phyloP scores from a whole-genome alignment of 2,329 filamentous ascomycete genomes.

The Calonectria montana region DNA sequence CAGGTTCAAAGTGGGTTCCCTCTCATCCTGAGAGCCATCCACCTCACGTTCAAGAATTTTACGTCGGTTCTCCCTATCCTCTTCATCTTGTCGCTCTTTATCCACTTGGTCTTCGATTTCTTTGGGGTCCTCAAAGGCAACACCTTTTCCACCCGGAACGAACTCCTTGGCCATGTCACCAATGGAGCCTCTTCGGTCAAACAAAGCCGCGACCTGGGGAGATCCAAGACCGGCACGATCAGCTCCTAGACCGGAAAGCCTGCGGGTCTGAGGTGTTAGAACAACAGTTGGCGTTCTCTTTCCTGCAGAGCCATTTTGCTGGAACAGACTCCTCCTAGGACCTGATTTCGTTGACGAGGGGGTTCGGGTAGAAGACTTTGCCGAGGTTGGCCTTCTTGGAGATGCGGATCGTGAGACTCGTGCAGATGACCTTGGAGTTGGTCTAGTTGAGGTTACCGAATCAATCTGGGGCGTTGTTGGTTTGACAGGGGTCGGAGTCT shows the following conservation, averaged over 20 bases:
- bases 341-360: conserved; percentile 38
- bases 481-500: conserved; percentile 43
- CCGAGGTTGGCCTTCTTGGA: conserved; percentile 27
- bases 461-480: conserved; percentile 34
- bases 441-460: conserved; percentile 26
- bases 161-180: conserved; percentile 74
- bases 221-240: conserved; percentile 80
- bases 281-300: conserved; percentile 71
- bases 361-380: conserved; percentile 34
- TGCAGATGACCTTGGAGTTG: conserved; percentile 22
- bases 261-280: conserved; percentile 62
- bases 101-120: conserved; percentile 73
- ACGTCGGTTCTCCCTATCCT: conserved; percentile 70
- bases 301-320: conserved; percentile 64
- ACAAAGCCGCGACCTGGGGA: conserved; percentile 76
- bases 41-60: conserved; percentile 65
- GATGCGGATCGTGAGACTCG: conserved; percentile 34
- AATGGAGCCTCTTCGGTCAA: conserved; percentile 78
- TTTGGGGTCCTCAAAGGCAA: conserved; percentile 75
- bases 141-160: conserved; percentile 61
- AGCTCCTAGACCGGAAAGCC: conserved; percentile 75
- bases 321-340: conserved; percentile 60
- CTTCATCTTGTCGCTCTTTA: conserved; percentile 67
- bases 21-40: conserved; percentile 58
- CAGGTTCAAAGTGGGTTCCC: conserved; percentile 74